A percentile compares a stretch with the other conserved stretches of the same genome.
These are phyloP conservation scores for Coemansia sp. DNA, from an alignment of 192 early-diverging fungal genomes.

Conservation along the genomic window DNA sequence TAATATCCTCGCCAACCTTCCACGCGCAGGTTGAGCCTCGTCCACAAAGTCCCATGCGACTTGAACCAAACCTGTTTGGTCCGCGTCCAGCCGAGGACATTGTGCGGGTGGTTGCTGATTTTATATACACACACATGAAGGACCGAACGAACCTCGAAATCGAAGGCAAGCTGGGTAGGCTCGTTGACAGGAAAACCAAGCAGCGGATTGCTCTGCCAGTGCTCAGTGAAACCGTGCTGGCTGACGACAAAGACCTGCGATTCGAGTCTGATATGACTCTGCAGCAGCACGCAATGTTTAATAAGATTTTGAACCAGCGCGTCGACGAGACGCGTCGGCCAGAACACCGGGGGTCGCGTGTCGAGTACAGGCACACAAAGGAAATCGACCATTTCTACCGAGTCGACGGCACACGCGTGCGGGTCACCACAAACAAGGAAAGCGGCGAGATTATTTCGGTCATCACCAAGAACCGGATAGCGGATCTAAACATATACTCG, in stretches of 20 bases:
- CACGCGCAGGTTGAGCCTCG: conserved; percentile 6
- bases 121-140: conserved; percentile 57
- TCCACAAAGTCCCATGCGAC: conserved; percentile 26
- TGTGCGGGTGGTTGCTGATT: conserved; percentile 58
- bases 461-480: conserved; percentile 74
- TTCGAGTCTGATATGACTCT: conserved; percentile 88
- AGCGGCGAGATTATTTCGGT: conserved; percentile 55
- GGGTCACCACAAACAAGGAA: conserved; percentile 67
- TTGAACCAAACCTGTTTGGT: conserved; percentile 65
- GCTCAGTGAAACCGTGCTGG: conserved; percentile 55
- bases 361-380: conserved; percentile 69
- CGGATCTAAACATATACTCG: conserved; percentile 81
- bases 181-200: conserved; percentile 64
- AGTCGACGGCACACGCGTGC: conserved; percentile 42
- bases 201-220: conserved; percentile 63
- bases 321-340: conserved; percentile 54
- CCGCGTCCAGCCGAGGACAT: conserved; percentile 60
- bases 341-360: conserved; percentile 51
- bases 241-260: conserved; percentile 34
- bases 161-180: conserved; percentile 86
- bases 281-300: conserved; percentile 83
- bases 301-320: conserved; percentile 71
- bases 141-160: conserved; percentile 54
- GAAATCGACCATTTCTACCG: conserved; percentile 70
- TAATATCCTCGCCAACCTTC: conserved; percentile 28